Conservation (phyloP, 2,329 filamentous ascomycete species). For the Akanthomyces uredinophilus region DNA sequence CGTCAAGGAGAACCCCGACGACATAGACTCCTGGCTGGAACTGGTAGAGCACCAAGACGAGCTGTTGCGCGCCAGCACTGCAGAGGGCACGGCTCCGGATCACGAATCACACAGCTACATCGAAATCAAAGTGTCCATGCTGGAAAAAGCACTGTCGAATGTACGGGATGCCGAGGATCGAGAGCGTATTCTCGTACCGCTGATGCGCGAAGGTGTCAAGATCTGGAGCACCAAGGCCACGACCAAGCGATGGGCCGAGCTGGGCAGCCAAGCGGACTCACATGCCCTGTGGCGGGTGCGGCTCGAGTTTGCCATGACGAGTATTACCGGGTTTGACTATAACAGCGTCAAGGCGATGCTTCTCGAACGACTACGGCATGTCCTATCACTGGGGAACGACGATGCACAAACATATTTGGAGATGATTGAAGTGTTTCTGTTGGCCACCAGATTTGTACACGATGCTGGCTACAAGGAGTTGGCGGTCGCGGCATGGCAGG, state of each 20-base stretch:
- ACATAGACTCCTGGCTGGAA: conserved; percentile 69
- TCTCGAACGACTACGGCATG: conserved; percentile 41
- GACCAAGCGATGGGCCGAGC: conserved; percentile 58
- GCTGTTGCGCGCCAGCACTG: conserved; percentile 49
- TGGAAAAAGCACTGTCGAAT: conserved; percentile 68
- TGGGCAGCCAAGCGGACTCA: conserved; percentile 22
- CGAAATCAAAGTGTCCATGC: conserved; percentile 74
- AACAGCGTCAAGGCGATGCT: conserved; percentile 59
- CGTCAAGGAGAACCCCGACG: conserved; percentile 60
- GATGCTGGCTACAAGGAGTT: conserved; percentile 76
- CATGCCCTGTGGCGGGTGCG: conserved; percentile 68
- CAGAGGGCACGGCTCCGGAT: conserved; percentile 41
- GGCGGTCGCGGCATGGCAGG: conserved; percentile 78
- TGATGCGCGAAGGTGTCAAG: conserved; percentile 69
- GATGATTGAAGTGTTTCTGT: conserved; percentile 64
- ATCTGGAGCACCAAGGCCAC: conserved; percentile 65
- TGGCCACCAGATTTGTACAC: conserved; percentile 66
- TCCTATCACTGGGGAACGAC: conserved; percentile 11
- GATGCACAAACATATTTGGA: conserved; percentile 21
- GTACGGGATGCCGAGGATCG: conserved; percentile 42
- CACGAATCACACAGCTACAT: conserved; percentile 65
- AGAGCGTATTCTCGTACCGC: conserved; percentile 57
- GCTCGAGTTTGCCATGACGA: conserved; percentile 67
- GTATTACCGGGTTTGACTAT: conserved; percentile 61
- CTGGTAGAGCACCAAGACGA: conserved; percentile 74